Base-by-base conservation (phyloP, 768 basidiomycete species). In the Panaeolus cyanescens region DNA sequence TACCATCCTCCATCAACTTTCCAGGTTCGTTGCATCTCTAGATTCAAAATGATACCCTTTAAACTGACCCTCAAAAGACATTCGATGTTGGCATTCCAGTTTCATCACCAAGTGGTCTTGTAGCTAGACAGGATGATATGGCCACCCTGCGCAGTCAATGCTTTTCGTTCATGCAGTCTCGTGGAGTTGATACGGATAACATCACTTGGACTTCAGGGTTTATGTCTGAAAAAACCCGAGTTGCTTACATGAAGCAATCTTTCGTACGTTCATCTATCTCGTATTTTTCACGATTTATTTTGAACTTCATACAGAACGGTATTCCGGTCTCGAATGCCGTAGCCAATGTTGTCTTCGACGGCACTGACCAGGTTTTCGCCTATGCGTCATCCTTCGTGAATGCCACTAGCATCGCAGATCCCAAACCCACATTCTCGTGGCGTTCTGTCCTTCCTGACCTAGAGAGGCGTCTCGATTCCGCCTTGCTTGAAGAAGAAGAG, bases 391-490 rank as follows among this genome's bases (percentile, higher is more conserved):
- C 75, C 8, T 75, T 76, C 56, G 71, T 76, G 32, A 70, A 70
- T n/a, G 53, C 64, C 33, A 64, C 74, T 17, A 75, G 75, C 20
- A 75, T 80, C 58, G 32, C 70, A 3, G 66, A 63, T 22, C 75
- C 75, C 2, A 78, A 81, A 67, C 56, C 64, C 10, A 64, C 69
- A 22, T 69, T 80, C 37, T 65, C 75, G 13, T 60, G 77, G 19
- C 63, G 75, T 74, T 13, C 76, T 78, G 72, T 66, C 12, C 60
- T 60, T 25, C 54, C 72, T 3, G 72, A 68, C 25, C 78, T 80
- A 4, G 82, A 84, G 45, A 25, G 66, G 59, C 67, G n/a, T 64
- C 73, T 3, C 71, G 83, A 0, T 70, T 67, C 30, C 80, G 80
- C 10, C 78, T 71, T n/a, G 79, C 68, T 73, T 0, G 67, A 65